phyloP scores from a whole-genome alignment of 2,329 filamentous ascomycete genomes.

The Xylariaceae sp. region DNA sequence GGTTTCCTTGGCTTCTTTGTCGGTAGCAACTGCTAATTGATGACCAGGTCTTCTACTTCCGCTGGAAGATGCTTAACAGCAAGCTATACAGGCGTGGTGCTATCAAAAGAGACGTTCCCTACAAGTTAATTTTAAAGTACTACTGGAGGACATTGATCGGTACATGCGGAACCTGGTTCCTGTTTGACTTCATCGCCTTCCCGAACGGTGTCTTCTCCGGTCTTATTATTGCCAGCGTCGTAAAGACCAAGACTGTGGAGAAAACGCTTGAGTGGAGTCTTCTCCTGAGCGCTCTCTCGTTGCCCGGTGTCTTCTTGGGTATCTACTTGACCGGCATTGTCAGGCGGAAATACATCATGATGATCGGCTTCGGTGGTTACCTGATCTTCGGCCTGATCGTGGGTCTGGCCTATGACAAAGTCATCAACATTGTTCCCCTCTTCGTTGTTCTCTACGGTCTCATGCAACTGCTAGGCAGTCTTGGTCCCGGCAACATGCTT shows the following conservation, averaged over 20 bases:
- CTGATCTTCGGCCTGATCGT: slow-evolving; percentile 12
- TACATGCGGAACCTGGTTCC: slow-evolving; percentile 11
- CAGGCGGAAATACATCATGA: slow-evolving; percentile 13
- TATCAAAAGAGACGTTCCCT: slow-evolving; percentile 12
- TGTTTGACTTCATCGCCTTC: slow-evolving; percentile 14
- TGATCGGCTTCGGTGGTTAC: slow-evolving; percentile 11
- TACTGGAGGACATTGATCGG: slow-evolving; percentile 14
- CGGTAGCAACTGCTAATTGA: neutral
- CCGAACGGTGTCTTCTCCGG: slow-evolving; percentile 12
- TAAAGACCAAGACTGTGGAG: slow-evolving; percentile 8
- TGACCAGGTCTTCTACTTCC: slow-evolving; percentile 12
- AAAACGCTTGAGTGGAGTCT: slow-evolving; percentile 11
- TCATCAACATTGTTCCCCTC: slow-evolving; percentile 12
- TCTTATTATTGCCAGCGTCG: slow-evolving; percentile 11
- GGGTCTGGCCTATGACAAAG: slow-evolving; percentile 9
- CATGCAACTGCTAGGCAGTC: slow-evolving; percentile 11
- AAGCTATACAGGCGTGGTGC: slow-evolving; percentile 10
- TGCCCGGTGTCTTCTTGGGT: slow-evolving; percentile 11
- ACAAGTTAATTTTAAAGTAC: slow-evolving; percentile 6
- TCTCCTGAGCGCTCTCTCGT: slow-evolving; percentile 4
- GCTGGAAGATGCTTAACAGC: slow-evolving; percentile 14
- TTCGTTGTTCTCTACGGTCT: slow-evolving; percentile 15
- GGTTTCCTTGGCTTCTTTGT: no score
- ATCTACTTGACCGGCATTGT: slow-evolving; percentile 9
- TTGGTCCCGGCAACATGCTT: slow-evolving; percentile 13